A percentile compares a stretch with the other conserved stretches of the same genome.
phyloP scores from a whole-genome alignment of 139 green algal genomes.

The Picochlorum costavermella region DNA sequence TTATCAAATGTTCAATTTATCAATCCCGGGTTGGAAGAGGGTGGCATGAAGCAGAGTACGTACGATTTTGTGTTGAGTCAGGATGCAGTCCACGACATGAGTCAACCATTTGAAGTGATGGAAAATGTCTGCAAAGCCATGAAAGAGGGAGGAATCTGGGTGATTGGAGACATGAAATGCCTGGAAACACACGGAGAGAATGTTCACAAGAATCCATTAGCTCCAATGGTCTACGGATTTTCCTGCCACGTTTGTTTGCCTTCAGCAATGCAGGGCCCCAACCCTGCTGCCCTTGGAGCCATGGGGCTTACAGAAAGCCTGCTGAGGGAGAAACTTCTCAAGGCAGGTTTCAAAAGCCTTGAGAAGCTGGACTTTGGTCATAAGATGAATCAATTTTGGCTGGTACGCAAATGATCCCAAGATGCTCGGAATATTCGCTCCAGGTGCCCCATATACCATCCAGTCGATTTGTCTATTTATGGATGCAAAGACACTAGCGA shows the following conservation, averaged over 20 bases:
- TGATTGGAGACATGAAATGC: conserved; percentile 22
- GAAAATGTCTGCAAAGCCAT: conserved; percentile 7
- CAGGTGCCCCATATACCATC: no score
- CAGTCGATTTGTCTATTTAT: no score
- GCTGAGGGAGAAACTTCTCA: conserved; percentile 1
- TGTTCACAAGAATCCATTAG: conserved; percentile 16
- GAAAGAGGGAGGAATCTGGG: conserved; percentile 9
- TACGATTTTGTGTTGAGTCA: conserved; percentile 24
- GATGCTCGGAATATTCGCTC: no score
- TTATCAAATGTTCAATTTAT: conserved; percentile 15
- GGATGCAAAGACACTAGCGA: no score
- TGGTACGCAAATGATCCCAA: background rate
- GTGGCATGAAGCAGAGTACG: conserved; percentile 8
- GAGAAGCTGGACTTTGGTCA: background rate
- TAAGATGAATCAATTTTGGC: conserved; percentile 5
- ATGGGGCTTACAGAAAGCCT: conserved; percentile 8
- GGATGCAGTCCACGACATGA: conserved; percentile 33
- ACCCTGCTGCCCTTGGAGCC: conserved; percentile 12
- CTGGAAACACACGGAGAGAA: conserved; percentile 14
- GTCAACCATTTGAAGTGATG: conserved; percentile 18
- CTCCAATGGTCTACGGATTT: conserved; percentile 25
- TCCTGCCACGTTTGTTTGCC: conserved; percentile 24
- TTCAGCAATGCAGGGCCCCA: conserved; percentile 16
- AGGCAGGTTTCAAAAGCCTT: background rate
- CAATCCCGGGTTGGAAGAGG: conserved; percentile 18